Percentiles rank a stretch among this genome's conserved stretches.
Conservation (phyloP, 2,329 filamentous ascomycete genomes). For the Claviceps maximensis region DNA sequence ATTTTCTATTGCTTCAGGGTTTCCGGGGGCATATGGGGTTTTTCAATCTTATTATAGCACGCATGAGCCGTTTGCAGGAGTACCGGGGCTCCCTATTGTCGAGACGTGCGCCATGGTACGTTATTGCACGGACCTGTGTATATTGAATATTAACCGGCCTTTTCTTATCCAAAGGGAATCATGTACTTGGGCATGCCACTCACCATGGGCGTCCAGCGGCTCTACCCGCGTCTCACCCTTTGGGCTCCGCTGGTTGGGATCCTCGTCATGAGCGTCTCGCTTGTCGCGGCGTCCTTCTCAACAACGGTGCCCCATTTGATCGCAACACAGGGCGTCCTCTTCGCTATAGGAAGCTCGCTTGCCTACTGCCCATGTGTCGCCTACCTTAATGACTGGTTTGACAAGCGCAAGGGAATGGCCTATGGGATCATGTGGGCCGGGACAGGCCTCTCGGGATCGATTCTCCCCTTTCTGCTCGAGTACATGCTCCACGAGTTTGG, state of each 20-base stretch:
- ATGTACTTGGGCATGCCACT: slow-evolving; percentile 37
- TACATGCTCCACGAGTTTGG: slow-evolving; percentile 31
- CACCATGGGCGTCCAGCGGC: slow-evolving; percentile 29
- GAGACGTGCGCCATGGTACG: slow-evolving; percentile 43
- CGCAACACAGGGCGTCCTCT: slow-evolving; percentile 43
- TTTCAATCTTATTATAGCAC: slow-evolving; percentile 52
- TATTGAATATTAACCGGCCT: too few species aligned
- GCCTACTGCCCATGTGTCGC: slow-evolving; percentile 37
- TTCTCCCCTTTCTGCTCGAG: slow-evolving; percentile 32
- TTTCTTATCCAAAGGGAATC: slow-evolving; percentile 21
- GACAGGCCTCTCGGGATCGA: slow-evolving; percentile 33
- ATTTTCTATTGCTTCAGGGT: slow-evolving; percentile 28
- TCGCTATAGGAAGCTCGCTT: slow-evolving; percentile 37
- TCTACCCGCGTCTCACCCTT: slow-evolving; percentile 23
- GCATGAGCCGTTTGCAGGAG: slow-evolving; percentile 38
- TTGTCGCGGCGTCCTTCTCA: slow-evolving; percentile 35
- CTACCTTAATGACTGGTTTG: slow-evolving; percentile 46
- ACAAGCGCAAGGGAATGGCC: slow-evolving; percentile 35
- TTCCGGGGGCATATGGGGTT: slow-evolving; percentile 51
- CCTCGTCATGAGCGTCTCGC: slow-evolving; percentile 32
- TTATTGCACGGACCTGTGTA: not conserved
- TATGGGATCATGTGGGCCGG: slow-evolving; percentile 41
- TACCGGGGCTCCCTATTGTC: slow-evolving; percentile 40
- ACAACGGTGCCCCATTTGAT: slow-evolving; percentile 36
- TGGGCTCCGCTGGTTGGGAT: slow-evolving; percentile 28